These are phyloP conservation scores for Penicillium paneum DNA, from an alignment of 2,329 filamentous ascomycete species.

Conservation along the genomic window DNA sequence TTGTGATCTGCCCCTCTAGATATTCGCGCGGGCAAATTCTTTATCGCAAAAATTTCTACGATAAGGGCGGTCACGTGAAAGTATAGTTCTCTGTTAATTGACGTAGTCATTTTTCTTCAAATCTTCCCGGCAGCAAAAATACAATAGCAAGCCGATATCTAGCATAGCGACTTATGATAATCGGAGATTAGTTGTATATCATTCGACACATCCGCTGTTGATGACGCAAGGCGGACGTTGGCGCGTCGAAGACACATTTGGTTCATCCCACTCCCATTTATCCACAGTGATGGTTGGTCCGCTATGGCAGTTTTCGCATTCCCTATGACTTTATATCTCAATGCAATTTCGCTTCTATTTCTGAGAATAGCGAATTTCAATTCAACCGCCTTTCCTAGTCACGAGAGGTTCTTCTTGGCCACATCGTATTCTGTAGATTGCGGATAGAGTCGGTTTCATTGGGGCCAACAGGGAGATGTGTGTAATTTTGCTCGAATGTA, in stretches of 20 bases:
- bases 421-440: too few species aligned
- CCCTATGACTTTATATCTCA: background rate
- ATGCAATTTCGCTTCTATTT: background rate
- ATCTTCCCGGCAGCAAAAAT: too few species aligned
- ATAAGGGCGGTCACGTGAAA: slow-evolving; percentile 2
- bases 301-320: background rate
- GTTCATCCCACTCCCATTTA: too few species aligned
- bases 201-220: too few species aligned
- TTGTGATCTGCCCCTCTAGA: slow-evolving; percentile 5
- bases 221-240: too few species aligned
- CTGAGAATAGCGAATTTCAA: background rate
- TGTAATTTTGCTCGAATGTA: background rate
- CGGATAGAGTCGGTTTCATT: background rate
- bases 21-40: slow-evolving; percentile 1
- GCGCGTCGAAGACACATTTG: too few species aligned
- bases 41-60: slow-evolving; percentile 6
- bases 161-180: too few species aligned
- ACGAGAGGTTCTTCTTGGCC: background rate
- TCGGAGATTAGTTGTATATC: too few species aligned
- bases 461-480: background rate
- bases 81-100: too few species aligned
- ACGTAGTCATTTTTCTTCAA: too few species aligned
- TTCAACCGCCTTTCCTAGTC: background rate
- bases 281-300: too few species aligned
- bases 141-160: too few species aligned